Percentiles rank a stretch among this genome's conserved stretches.
Evolutionary conservation across 2,329 filamentous ascomycete genomes (phyloP).

Genomic region (Ceratocystis cacaofunesta): DNA sequence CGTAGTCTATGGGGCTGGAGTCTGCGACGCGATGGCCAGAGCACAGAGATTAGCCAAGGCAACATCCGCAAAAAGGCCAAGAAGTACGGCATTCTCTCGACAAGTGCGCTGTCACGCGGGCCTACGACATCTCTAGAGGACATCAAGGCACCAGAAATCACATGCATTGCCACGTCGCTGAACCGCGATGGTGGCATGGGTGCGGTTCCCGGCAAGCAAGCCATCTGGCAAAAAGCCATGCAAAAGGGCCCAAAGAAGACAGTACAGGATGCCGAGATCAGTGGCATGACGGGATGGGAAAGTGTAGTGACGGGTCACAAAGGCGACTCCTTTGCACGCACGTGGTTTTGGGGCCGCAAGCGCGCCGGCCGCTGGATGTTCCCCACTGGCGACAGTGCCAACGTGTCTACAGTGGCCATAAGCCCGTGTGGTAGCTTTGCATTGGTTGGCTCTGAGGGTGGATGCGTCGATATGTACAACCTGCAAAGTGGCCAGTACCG

Average conservation of each 20-base stretch:
- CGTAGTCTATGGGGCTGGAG: conserved; percentile 94
- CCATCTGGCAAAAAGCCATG: conserved; percentile 52
- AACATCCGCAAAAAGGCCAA: conserved; percentile 77
- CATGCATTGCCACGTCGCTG: conserved; percentile 75
- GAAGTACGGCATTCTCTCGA: conserved; percentile 60
- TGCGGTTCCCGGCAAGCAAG: conserved; percentile 59
- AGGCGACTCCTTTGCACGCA: conserved; percentile 69
- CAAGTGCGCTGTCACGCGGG: conserved; percentile 40
- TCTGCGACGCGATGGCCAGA: conserved; percentile 84
- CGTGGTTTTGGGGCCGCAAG: conserved; percentile 97
- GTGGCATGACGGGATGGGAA: conserved; percentile 83
- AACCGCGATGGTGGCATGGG: conserved; percentile 94
- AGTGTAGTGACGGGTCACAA: conserved; percentile 88
- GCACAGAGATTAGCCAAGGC: conserved; percentile 83
- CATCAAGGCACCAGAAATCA: conserved; percentile 83
- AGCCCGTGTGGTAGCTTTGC: conserved; percentile 91
- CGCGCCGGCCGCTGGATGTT: conserved; percentile 87
- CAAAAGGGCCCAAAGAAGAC: conserved; percentile 44
- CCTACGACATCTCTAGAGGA: conserved; percentile 52
- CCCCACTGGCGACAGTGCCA: conserved; percentile 65
- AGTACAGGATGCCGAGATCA: conserved; percentile 52
- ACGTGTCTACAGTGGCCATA: conserved; percentile 75
- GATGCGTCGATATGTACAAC: conserved; percentile 89
- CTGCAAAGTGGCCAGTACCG: conserved; percentile 82
- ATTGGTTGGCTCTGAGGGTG: conserved; percentile 67